These are phyloP conservation scores for Entomortierella chlamydospora DNA, from an alignment of 192 early-diverging fungal species.

Conservation along the genomic window DNA sequence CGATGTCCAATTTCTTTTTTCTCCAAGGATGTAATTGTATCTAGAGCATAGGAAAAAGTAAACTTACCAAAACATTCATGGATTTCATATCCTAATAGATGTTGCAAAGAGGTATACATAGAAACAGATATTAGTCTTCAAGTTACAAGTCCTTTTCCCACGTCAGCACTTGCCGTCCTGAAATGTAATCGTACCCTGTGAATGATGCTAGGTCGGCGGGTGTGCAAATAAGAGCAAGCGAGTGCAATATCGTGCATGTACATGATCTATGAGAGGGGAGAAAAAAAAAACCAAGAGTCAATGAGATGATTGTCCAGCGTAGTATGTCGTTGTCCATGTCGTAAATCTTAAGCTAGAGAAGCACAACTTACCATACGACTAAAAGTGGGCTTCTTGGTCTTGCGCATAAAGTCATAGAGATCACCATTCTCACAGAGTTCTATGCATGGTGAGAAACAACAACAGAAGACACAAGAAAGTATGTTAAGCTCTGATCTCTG, in stretches of 20 bases:
- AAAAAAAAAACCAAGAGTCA: too few species aligned
- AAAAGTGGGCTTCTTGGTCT: slow-evolving; percentile 70
- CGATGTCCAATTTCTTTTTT: too few species aligned
- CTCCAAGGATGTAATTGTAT: too few species aligned
- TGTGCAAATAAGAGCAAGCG: slow-evolving; percentile 78
- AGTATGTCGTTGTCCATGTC: not conserved
- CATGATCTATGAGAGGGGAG: slow-evolving; percentile 63
- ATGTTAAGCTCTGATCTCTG: too few species aligned
- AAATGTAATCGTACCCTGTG: slow-evolving; percentile 63
- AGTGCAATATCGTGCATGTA: slow-evolving; percentile 85
- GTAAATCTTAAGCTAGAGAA: too few species aligned
- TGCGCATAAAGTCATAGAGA: slow-evolving; percentile 80
- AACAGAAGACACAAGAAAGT: not conserved
- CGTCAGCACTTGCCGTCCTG: too few species aligned
- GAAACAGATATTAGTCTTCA: not conserved
- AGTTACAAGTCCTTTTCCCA: too few species aligned
- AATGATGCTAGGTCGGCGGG: slow-evolving; percentile 78
- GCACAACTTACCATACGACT: slow-evolving; percentile 67
- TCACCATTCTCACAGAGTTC: slow-evolving; percentile 83
- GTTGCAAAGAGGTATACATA: not conserved
- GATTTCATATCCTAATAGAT: slow-evolving; percentile 75
- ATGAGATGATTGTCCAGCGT: too few species aligned
- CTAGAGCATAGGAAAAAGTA: not conserved
- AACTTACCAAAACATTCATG: slow-evolving; percentile 75
- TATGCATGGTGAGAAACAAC: not conserved